These are phyloP conservation scores for Calonectria henricotiae DNA, from an alignment of 2,329 filamentous ascomycete genomes.

Conservation along the genomic window DNA sequence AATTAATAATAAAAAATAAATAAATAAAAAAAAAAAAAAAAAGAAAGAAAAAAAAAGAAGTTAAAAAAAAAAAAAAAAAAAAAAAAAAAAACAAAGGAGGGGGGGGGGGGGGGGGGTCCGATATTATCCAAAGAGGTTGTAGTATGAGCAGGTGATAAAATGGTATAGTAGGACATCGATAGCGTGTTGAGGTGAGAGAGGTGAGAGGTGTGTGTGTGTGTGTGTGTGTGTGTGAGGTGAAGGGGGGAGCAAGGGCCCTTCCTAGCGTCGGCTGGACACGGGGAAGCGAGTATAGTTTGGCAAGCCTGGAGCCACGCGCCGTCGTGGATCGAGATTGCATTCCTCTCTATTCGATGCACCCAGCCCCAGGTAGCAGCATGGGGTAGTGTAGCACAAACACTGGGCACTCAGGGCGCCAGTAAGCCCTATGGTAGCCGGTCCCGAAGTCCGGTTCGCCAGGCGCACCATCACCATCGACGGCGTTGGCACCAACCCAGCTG, in stretches of 20 bases:
- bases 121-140: conserved; percentile 37
- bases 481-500: conserved; percentile 42
- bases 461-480: conserved; percentile 50
- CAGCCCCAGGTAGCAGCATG: conserved; percentile 39
- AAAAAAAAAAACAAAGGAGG: no score
- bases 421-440: conserved; percentile 30
- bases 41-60: no score
- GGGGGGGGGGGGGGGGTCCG: conserved; percentile 30
- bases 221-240: conserved; percentile 2
- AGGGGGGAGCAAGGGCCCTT: conserved; percentile 12
- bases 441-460: conserved; percentile 32
- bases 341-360: conserved; percentile 41
- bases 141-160: conserved; percentile 14
- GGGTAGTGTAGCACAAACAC: conserved; percentile 42
- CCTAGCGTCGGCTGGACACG: conserved; percentile 26
- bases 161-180: conserved; percentile 20
- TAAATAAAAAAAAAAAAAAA: no score
- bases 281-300: conserved; percentile 34
- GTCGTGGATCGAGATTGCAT: conserved; percentile 36
- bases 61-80: no score
- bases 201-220: no score
- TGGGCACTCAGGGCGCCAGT: conserved; percentile 29
- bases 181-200: conserved; percentile 18
- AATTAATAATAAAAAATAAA: no score
- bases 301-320: conserved; percentile 18